Base-by-base conservation (phyloP, 176 grass and related monocot species). In the Oryza meridionalis region DNA sequence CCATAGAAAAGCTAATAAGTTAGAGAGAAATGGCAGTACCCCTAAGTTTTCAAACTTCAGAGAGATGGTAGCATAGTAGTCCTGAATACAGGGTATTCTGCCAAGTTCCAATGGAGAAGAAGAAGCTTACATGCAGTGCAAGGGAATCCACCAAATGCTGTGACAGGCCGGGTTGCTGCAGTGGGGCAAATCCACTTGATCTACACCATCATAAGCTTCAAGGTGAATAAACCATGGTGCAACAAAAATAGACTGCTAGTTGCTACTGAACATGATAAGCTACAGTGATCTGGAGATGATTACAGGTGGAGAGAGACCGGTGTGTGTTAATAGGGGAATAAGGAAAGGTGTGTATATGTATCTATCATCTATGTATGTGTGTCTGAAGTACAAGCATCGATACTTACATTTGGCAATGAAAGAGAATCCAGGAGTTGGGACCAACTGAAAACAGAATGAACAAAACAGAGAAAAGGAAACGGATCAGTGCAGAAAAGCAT, bases 171-270 rank as follows among this genome's bases (percentile, higher is more conserved):
- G n/a, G 89, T 93, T 43, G 96, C 89, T 80, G 96, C 93, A 1
- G 91, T 95, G 69, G 93, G 96, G 16, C 93, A 98, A 80, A 98
- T 95, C 96, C 96, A 98, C 74, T 98, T 98, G 77, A 98, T 87
- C 96, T 95, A 74, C 88, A 93, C 66, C 51, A 32, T 29, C 50
- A 87, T 13, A 44, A 84, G 6, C 32, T 79, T 58, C 76, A 49
- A 65, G 51, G 69, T 83, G 74, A 86, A 78, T 73, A 74, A 67
- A 82, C 9, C 74, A 78, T 27, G 8, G 78, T 82, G 67, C 46
- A 44, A 40, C 27, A 86, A 75, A 42, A 88, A 67, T 9, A 35
- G 73, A 42, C 35, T 65, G 24, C 45, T 70, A 35, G 45, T 43
- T 82, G 51, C 55, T 47, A 75, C 38, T 40, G 21, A 55, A 49